Conservation (phyloP, 2,329 filamentous ascomycete species). For the Trichophaea hybrida region DNA sequence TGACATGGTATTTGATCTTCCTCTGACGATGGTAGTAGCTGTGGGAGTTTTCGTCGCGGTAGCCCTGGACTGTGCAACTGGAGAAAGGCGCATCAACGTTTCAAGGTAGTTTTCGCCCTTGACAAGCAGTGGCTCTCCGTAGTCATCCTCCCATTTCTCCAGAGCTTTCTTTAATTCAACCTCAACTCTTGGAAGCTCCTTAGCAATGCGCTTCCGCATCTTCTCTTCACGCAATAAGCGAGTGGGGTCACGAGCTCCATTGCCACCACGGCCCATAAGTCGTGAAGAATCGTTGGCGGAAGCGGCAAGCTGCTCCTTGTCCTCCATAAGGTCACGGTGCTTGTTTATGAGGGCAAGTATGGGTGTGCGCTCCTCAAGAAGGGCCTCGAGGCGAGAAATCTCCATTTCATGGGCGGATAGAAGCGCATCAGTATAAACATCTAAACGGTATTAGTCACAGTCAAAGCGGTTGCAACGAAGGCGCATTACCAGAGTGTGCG, state of each 20-base stretch:
- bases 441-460: conserved; percentile 38
- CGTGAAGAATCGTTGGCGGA: conserved; percentile 92
- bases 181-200: conserved; percentile 85
- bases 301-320: conserved; percentile 72
- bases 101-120: conserved; percentile 87
- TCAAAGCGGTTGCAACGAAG: no score
- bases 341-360: conserved; percentile 69
- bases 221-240: conserved; percentile 92
- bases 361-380: conserved; percentile 77
- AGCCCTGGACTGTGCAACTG: conserved; percentile 7
- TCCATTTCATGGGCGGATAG: conserved; percentile 91
- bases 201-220: conserved; percentile 93
- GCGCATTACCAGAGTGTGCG: conserved; percentile 44
- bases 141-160: conserved; percentile 83
- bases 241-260: conserved; percentile 86
- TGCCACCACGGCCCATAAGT: conserved; percentile 77
- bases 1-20: conserved; percentile 14
- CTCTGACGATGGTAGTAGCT: conserved; percentile 4
- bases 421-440: conserved; percentile 91
- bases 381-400: conserved; percentile 50
- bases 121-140: conserved; percentile 81
- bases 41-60: conserved; percentile 2
- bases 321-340: conserved; percentile 66
- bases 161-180: conserved; percentile 69
- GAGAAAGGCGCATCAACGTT: conserved; percentile 10